Base-by-base conservation (phyloP, 129 eudicot genomes). In the Tagetes patula region DNA sequence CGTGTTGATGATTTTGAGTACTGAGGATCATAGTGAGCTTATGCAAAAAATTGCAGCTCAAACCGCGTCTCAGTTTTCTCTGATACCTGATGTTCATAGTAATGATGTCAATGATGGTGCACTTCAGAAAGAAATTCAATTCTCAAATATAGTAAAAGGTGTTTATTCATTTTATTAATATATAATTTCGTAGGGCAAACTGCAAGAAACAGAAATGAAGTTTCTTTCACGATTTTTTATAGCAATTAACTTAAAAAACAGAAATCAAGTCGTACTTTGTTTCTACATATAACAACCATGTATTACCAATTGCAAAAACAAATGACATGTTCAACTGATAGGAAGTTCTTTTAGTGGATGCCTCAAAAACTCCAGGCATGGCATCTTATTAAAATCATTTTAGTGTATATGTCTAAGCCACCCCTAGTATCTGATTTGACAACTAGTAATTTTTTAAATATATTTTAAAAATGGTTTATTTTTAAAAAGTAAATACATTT, bases 1-100 rank as follows among this genome's bases (percentile, higher is more conserved):
- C 41, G 79, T 95, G 69, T 86, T 94, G 49, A 86, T 90, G 87
- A 85, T 95, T 77, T 79, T 95, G 84, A 90, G 96, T 72, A 95
- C 99, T 13, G 90, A 95, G 77, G 99, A 95, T 75, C 88, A 95
- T 70, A 82, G 72, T 20, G 96, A 90, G 75, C 87, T 90, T 80
- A 83, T 90, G 97, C 81, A 82, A 77, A 76, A 76, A 53, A 79
- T 95, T 80, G 97, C 99, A 49, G 82, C 81, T 34, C 90, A 90
- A 80, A 86, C 85, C 74, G 80, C 79, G 3, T 85, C 96, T 80
- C 89, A 66, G 39, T 78, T 95, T 70, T 83, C 94, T 40, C 82
- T 95, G 40, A 83, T 95, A 80, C 91, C 97, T 66, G 65, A 78
- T 79, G 94, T 90, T 81, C 85, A 88, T 45, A 70, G 54, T 50